Percentiles rank a stretch among this genome's conserved stretches.
These are phyloP conservation scores for Gossypium gossypioides DNA, from an alignment of 441 rosid genomes.

Conservation along the genomic window DNA sequence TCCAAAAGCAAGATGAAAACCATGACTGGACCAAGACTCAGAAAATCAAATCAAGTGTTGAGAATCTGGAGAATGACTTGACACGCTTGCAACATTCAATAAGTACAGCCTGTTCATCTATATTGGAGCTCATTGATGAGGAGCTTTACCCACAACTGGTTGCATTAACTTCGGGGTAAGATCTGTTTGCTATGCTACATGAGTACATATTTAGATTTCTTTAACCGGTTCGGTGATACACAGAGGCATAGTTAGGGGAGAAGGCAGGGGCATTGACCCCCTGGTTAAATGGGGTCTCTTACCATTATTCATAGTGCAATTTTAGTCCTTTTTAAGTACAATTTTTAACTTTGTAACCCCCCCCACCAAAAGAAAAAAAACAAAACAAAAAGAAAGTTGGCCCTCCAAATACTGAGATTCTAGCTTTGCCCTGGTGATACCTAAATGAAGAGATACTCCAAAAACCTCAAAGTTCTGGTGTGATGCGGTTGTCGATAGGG, in stretches of 20 bases:
- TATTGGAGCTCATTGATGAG: slow-evolving; percentile 48
- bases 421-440: background rate
- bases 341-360: no score
- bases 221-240: background rate
- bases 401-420: no score
- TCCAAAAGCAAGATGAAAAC: slow-evolving; percentile 61
- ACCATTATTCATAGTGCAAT: no score
- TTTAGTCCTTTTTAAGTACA: no score
- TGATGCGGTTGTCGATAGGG: background rate
- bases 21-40: slow-evolving; percentile 48
- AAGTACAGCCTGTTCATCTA: slow-evolving; percentile 38
- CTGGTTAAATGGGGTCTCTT: no score
- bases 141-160: slow-evolving; percentile 87
- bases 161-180: slow-evolving; percentile 74
- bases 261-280: no score
- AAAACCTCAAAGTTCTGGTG: background rate
- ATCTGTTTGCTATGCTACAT: background rate
- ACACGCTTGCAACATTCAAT: slow-evolving; percentile 51
- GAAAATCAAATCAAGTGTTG: slow-evolving; percentile 50
- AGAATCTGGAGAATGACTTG: slow-evolving; percentile 47
- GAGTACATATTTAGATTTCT: background rate
- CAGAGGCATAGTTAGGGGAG: no score
- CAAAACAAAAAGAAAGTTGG: no score
- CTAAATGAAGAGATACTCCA: background rate
- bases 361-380: no score